Evolutionary conservation across 1,139 yeast genomes (phyloP), one percentile per base, ranked within the genome.

Genomic region (Komagataea norvegica): DNA sequence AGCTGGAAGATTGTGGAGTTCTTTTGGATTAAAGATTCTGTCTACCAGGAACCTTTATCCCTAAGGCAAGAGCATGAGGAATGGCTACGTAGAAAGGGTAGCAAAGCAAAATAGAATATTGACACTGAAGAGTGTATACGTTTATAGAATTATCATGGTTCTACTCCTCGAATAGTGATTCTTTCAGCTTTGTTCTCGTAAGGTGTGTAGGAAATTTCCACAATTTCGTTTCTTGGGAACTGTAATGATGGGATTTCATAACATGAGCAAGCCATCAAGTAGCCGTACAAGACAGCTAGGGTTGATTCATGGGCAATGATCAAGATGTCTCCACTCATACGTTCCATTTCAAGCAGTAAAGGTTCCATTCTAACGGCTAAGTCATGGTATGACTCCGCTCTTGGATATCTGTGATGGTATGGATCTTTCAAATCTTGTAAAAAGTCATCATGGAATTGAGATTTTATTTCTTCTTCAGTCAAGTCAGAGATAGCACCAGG

Each of bases 351-450:
- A 59, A 91, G 68, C 45, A 91, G 78, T 44, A 91, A 68, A 0
- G 98, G 96, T 61, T 93, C 98, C 62, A 93, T 77, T 50, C 95
- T 79, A 31, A 91, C 83, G 0, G 98, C 97, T 41, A 93, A 70
- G 60, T 91, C 98, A 60, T 91, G 98, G 57, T 88, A 91, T 40
- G 94, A 85, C 61, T 91, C 99, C 0, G 95, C 87, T 39, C 97
- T 71, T 7, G 96, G 87, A 58, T 77, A 91, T 42, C 98, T 70
- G 59, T 84, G 91, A 59, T 91, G 96, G 57, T 91, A 93, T 3
- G 96, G 96, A 58, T 89, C 96, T 44, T 68, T 65, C 39, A 64
- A 44, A 55, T 78, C 85, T 51, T 74, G 79, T 42, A 67, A 70
- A 55, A 72, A 84, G 49, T 88, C 96, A 3, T 67, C 71, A 1